Evolutionary conservation across 371 early-diverging fungal genomes (phyloP), one percentile per base, ranked within the genome.

Genomic region (Rhizomucor miehei): DNA sequence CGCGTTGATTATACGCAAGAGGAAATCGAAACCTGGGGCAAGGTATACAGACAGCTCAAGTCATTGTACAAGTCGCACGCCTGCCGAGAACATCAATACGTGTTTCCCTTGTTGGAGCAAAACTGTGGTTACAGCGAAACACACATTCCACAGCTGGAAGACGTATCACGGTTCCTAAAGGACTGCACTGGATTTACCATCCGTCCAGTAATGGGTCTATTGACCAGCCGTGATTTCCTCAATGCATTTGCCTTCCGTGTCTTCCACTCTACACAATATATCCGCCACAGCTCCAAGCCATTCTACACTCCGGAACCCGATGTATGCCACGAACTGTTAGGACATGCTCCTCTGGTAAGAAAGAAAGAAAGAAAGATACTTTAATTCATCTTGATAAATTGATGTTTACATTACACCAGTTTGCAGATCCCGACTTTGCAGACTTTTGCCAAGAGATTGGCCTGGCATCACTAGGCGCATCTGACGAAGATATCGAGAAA

Each of bases 171-270:
- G 40, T 98, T 97, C 70, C 78, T 98, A 51, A 93, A 95, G 69
- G 95, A 95, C 59, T 94, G 94, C 65, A 97, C 97, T 3, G 98
- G 98, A 0, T 98, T 94, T 67, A 93, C 94, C 16, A 63, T 98
- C 59, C 89, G 97, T 37, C 97, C 98, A 11, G 95, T 95, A 51
- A 95, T 93, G 93, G 98, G 96, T 4, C 75, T 98, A 16, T 79
- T 98, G 48, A 89, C 92, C 16, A 89, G 93, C 29, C 81, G 98
- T 38, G 95, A 98, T 71, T 98, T 98, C 70, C 70, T 98, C 62
- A 96, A 96, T 64, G 91, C 92, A n/a, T 86, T 98, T 63, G 98
- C 97, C 1, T 98, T 98, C 84, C 84, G 98, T 46, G 96, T 98
- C 4, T 96, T 98, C 80, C 92, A 95, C 66, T 89, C 91, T 36